Conservation (phyloP, 2,329 filamentous ascomycete species). For the Fusarium tjaetaba region DNA sequence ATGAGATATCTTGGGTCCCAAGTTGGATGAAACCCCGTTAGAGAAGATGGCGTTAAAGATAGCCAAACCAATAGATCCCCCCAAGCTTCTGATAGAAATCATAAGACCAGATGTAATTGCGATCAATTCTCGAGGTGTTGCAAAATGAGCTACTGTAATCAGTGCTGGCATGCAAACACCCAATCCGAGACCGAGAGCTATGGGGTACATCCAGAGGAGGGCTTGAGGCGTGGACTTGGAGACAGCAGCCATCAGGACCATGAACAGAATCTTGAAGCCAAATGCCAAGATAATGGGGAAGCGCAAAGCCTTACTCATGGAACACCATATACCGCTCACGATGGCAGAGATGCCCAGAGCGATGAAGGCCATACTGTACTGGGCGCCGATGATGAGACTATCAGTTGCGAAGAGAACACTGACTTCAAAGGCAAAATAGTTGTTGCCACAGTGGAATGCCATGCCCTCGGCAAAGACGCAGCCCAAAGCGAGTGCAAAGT, state of each 20-base stretch:
- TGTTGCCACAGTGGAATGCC: neutral
- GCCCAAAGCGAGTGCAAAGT: neutral
- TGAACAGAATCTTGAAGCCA: neutral
- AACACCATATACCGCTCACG: neutral
- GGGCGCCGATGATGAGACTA: neutral
- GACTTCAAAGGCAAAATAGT: neutral
- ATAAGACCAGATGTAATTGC: neutral
- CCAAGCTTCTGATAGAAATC: neutral
- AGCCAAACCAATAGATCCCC: neutral
- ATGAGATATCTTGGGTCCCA: neutral
- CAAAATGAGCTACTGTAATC: conserved; percentile 5
- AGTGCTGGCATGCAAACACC: neutral
- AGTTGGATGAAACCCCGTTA: neutral
- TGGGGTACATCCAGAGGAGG: neutral
- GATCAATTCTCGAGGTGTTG: neutral
- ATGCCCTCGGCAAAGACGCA: neutral
- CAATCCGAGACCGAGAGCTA: neutral
- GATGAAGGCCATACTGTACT: neutral
- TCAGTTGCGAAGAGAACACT: neutral
- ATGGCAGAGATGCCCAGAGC: neutral
- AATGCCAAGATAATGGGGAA: neutral
- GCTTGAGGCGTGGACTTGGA: neutral
- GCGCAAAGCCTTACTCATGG: neutral
- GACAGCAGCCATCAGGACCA: neutral
- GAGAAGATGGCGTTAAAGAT: neutral